phyloP scores from a whole-genome alignment of 495 filamentous ascomycete genomes.

The Aspergillus wentii region DNA sequence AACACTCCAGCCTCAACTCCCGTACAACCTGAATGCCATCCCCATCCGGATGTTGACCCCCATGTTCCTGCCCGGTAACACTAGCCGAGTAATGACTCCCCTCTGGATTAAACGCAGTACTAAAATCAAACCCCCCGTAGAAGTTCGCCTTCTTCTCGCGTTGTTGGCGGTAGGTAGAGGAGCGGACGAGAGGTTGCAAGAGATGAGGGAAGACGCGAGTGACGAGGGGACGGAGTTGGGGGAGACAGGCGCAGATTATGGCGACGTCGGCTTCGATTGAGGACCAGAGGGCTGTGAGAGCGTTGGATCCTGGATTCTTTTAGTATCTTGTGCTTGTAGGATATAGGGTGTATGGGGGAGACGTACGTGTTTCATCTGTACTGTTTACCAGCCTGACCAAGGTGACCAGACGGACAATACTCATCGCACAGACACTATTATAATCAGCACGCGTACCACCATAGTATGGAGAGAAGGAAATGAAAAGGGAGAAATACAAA shows the following conservation, averaged over 20 bases:
- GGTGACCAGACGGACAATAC: constrained; percentile 23
- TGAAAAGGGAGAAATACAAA: constrained; percentile 35
- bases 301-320: constrained; percentile 36
- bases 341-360: background rate
- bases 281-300: constrained; percentile 61
- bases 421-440: constrained; percentile 34
- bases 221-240: constrained; percentile 73
- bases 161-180: too few species aligned
- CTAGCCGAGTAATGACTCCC: constrained; percentile 20
- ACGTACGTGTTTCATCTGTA: constrained; percentile 20
- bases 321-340: background rate
- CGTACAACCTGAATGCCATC: constrained; percentile 28
- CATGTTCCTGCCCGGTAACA: constrained; percentile 10
- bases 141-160: constrained; percentile 13
- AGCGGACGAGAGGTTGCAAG: constrained; percentile 18
- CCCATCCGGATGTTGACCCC: background rate
- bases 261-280: constrained; percentile 75
- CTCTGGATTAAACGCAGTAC: too few species aligned
- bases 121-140: constrained; percentile 1
- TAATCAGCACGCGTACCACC: background rate
- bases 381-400: constrained; percentile 9
- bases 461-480: background rate
- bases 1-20: constrained; percentile 22
- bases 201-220: constrained; percentile 59
- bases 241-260: constrained; percentile 80